These are phyloP conservation scores for Oryza australiensis DNA, from an alignment of 176 grass and related monocot genomes.

Conservation along the genomic window DNA sequence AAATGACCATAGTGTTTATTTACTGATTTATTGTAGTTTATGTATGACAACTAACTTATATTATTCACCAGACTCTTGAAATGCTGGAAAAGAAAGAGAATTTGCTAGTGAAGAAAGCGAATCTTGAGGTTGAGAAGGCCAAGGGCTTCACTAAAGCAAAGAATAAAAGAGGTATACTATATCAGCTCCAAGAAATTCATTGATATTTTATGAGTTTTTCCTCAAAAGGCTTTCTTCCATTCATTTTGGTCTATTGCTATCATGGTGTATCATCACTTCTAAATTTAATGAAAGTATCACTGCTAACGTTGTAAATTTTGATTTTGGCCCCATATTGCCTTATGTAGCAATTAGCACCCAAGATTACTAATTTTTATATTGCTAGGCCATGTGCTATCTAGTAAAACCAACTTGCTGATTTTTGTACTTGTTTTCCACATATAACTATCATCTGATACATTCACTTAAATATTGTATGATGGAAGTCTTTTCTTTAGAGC, in stretches of 20 bases:
- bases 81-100: conserved; percentile 99
- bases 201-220: neutral
- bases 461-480: neutral
- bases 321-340: neutral
- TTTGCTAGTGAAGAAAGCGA: conserved; percentile 81
- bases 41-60: conserved; percentile 37
- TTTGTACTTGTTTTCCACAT: neutral
- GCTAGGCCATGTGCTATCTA: neutral
- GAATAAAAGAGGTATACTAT: conserved; percentile 88
- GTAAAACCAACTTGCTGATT: neutral
- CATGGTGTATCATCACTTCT: neutral
- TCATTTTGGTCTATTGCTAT: neutral
- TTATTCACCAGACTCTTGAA: conserved; percentile 75
- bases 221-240: neutral
- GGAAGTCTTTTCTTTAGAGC: neutral
- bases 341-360: neutral
- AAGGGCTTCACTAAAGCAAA: conserved; percentile 86
- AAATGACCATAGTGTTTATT: neutral
- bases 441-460: conserved; percentile 1
- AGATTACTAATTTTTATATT: conserved; percentile 28
- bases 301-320: conserved; percentile 9
- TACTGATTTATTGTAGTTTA: conserved; percentile 2
- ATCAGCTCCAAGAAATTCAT: conserved; percentile 1
- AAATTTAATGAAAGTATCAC: conserved; percentile 11
- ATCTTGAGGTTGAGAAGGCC: conserved; percentile 90